Evolutionary conservation across 2,329 filamentous ascomycete species (phyloP).

Genomic region (Clonostachys rosea): DNA sequence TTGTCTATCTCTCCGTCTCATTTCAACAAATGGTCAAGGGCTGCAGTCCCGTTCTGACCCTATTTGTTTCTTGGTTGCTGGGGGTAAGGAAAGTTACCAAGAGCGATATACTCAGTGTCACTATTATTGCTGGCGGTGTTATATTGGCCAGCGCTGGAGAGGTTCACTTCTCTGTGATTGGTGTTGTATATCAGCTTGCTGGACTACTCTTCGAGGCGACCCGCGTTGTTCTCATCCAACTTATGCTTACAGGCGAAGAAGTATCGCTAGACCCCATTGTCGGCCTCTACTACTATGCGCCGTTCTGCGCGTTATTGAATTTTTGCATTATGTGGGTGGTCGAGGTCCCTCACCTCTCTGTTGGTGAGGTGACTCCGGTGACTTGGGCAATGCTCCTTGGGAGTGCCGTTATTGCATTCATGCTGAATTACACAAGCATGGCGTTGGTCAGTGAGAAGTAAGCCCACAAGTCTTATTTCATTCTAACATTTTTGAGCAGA

Average conservation of each 20-base stretch:
- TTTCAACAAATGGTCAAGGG: conserved; percentile 72
- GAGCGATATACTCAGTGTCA: conserved; percentile 38
- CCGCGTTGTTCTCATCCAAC: conserved; percentile 80
- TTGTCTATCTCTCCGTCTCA: conserved; percentile 62
- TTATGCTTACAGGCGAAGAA: conserved; percentile 70
- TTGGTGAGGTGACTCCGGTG: conserved; percentile 48
- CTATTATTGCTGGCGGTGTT: conserved; percentile 48
- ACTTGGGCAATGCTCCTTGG: conserved; percentile 59
- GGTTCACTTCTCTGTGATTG: conserved; percentile 62
- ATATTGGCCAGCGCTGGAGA: conserved; percentile 54
- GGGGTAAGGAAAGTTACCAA: conserved; percentile 41
- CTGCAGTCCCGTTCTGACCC: conserved; percentile 61
- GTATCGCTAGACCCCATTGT: conserved; percentile 86
- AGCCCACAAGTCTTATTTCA: conserved; percentile 28
- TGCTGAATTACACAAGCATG: conserved; percentile 78
- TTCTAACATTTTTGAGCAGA: conserved; percentile 40
- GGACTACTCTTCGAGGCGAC: conserved; percentile 79
- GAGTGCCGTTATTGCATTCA: conserved; percentile 75
- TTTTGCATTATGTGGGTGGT: conserved; percentile 61
- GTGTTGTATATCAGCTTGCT: conserved; percentile 65
- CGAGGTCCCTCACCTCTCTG: conserved; percentile 63
- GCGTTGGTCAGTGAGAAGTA: conserved; percentile 54
- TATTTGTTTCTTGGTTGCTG: conserved; percentile 58
- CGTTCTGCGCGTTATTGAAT: conserved; percentile 80
- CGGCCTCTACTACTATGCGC: conserved; percentile 85